Base-by-base conservation (phyloP, 805 yeast species). In the Saccharomycopsis oosterbeekiorum region DNA sequence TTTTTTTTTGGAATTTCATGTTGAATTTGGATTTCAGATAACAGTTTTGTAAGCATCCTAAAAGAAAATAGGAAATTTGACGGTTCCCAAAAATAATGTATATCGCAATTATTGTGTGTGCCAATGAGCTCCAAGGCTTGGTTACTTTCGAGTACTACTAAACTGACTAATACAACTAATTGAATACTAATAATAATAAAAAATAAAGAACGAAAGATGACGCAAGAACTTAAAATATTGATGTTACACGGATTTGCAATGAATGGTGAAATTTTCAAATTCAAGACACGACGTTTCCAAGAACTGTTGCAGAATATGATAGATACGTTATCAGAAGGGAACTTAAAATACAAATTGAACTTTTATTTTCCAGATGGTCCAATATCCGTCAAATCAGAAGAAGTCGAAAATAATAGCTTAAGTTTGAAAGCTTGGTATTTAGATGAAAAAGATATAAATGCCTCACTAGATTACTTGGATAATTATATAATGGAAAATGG, bases 161-260 rank as follows among this genome's bases (percentile, higher is more conserved):
- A n/a, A n/a, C n/a, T n/a, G n/a, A n/a, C n/a, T n/a, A n/a, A n/a
- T n/a, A n/a, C n/a, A n/a, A n/a, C n/a, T n/a, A n/a, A n/a, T n/a
- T n/a, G n/a, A n/a, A n/a, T n/a, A n/a, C n/a, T n/a, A n/a, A 42
- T 42, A 24, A 29, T 6, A 6, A 29, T 6, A 29, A 29, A 37
- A 12, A 37, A 37, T 59, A 47, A 15, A 19, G 34, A 21, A 19
- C 6, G 17, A 10, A 19, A 47, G 17, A 47, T 47, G 53, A 24
- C n/a, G 2, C 53, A 47, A 24, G 53, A 47, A 47, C 34, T 47
- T 9, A 84, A 84, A 66, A 78, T 93, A 36, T 76, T 93, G n/a
- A 92, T 93, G 73, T 75, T 94, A 29, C 99, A 93, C 67, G 98
- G 99, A 0, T 91, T 84, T 72, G 83, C 92, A 12, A 97, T 94